These are phyloP conservation scores for Phytophthora sp. DNA, from an alignment of 352 stramenopile species.

Conservation along the genomic window DNA sequence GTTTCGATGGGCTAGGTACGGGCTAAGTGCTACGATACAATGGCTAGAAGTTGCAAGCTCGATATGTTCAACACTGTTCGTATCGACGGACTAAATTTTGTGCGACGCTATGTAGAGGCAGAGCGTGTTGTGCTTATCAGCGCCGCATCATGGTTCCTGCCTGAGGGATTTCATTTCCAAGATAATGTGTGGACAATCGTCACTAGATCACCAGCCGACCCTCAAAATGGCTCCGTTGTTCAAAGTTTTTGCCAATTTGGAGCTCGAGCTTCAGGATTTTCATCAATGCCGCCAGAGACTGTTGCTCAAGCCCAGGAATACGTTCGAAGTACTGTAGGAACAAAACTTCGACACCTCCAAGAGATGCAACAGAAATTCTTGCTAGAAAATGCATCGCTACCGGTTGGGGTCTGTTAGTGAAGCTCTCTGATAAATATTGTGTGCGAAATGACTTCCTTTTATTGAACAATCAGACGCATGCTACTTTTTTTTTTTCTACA, in stretches of 20 bases:
- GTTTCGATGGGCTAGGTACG: constrained; percentile 2
- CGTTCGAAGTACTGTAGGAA: constrained; percentile 1
- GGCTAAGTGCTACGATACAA: constrained; percentile 14
- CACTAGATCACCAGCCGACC: constrained; percentile 11
- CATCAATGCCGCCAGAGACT: not conserved
- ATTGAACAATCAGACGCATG: no score
- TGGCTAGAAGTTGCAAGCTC: constrained; percentile 24
- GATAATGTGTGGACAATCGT: constrained; percentile 31
- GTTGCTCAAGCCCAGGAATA: constrained; percentile 10
- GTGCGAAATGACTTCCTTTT: no score
- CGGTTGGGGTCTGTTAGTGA: not conserved
- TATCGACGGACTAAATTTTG: constrained; percentile 27
- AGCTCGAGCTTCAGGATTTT: not conserved
- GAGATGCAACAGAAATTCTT: constrained; percentile 17
- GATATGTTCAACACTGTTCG: constrained; percentile 11
- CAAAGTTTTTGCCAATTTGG: constrained; percentile 29
- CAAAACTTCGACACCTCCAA: constrained; percentile 21
- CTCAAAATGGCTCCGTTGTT: constrained; percentile 14
- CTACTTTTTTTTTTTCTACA: no score
- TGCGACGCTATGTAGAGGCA: constrained; percentile 15
- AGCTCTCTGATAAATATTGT: not conserved
- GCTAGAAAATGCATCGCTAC: not conserved
- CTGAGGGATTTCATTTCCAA: constrained; percentile 25
- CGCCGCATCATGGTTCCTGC: constrained; percentile 16
- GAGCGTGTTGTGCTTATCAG: constrained; percentile 27